phyloP scores from a whole-genome alignment of 2,329 filamentous ascomycete genomes.

The Sporothrix sp. region DNA sequence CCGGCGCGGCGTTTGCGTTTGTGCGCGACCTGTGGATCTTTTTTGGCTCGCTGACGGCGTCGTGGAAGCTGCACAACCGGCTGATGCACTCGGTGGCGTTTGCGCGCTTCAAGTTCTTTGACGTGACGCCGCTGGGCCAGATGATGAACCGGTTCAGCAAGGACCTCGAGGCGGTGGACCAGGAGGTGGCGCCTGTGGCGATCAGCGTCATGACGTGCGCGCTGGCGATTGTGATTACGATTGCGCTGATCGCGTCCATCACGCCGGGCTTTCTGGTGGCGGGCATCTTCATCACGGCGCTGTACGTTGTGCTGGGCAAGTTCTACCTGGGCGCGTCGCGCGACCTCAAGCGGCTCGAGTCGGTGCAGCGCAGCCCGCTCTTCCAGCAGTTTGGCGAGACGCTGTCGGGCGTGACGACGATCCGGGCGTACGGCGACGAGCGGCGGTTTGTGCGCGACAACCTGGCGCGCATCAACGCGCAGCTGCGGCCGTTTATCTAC shows the following conservation, averaged over 20 bases:
- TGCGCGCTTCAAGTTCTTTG: constrained; percentile 96
- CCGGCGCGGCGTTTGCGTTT: constrained; percentile 73
- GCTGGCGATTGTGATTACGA: constrained; percentile 67
- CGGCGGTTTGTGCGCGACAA: constrained; percentile 91
- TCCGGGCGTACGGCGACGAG: constrained; percentile 91
- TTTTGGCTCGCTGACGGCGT: constrained; percentile 81
- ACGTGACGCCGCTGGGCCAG: constrained; percentile 88
- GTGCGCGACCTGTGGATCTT: constrained; percentile 82
- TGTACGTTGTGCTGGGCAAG: constrained; percentile 74
- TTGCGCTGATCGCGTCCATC: constrained; percentile 76
- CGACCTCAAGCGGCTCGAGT: constrained; percentile 90
- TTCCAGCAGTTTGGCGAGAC: constrained; percentile 99
- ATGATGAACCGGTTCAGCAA: constrained; percentile 99
- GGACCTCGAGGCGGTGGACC: constrained; percentile 87
- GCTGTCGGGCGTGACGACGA: constrained; percentile 86
- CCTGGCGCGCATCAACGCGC: constrained; percentile 74
- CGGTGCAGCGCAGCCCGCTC: constrained; percentile 83
- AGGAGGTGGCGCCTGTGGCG: constrained; percentile 88
- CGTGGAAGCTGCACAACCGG: constrained; percentile 68
- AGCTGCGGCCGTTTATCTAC: constrained; percentile 89
- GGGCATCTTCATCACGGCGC: constrained; percentile 68
- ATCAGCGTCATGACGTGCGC: constrained; percentile 62
- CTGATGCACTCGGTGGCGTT: constrained; percentile 72
- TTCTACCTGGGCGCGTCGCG: constrained; percentile 91
- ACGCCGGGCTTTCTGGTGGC: constrained; percentile 87